Conservation (phyloP, 352 stramenopile species). For the Pythium folliculosum region DNA sequence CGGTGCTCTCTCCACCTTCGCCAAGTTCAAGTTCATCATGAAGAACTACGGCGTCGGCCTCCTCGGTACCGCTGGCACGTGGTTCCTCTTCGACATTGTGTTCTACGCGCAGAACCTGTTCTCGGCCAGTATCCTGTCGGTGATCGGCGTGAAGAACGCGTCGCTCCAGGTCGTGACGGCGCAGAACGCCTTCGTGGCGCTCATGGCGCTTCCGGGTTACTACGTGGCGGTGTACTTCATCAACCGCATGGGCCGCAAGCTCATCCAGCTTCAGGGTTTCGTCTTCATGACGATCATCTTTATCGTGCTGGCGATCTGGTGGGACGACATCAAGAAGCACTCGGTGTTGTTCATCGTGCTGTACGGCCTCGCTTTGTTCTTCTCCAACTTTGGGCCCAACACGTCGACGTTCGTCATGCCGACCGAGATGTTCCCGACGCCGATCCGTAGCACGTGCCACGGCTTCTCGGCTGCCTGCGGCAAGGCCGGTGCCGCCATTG, state of each 20-base stretch:
- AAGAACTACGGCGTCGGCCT: constrained; percentile 39
- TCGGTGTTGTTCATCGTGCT: constrained; percentile 51
- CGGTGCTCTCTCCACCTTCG: neutral
- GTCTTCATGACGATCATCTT: constrained; percentile 45
- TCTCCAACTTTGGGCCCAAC: constrained; percentile 39
- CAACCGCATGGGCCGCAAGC: constrained; percentile 48
- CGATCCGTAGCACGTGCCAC: constrained; percentile 60
- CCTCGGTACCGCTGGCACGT: constrained; percentile 37
- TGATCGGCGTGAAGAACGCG: constrained; percentile 38
- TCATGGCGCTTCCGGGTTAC: constrained; percentile 56
- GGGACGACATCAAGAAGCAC: constrained; percentile 34
- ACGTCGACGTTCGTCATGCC: constrained; percentile 84
- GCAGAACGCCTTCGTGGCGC: constrained; percentile 32
- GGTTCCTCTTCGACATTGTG: constrained; percentile 72
- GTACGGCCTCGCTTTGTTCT: constrained; percentile 52
- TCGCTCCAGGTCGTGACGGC: constrained; percentile 40
- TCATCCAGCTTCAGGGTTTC: constrained; percentile 58
- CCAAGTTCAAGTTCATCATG: constrained; percentile 28
- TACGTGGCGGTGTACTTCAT: constrained; percentile 65
- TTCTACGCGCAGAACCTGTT: constrained; percentile 68
- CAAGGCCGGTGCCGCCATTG: constrained; percentile 32
- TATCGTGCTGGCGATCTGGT: constrained; percentile 37
- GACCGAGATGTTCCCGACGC: constrained; percentile 41
- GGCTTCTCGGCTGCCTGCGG: constrained; percentile 60
- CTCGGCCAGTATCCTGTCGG: constrained; percentile 43